Percentiles rank a stretch among this genome's conserved stretches.
Conservation (phyloP, 116 monocot species). For the Cymodocea nodosa region DNA sequence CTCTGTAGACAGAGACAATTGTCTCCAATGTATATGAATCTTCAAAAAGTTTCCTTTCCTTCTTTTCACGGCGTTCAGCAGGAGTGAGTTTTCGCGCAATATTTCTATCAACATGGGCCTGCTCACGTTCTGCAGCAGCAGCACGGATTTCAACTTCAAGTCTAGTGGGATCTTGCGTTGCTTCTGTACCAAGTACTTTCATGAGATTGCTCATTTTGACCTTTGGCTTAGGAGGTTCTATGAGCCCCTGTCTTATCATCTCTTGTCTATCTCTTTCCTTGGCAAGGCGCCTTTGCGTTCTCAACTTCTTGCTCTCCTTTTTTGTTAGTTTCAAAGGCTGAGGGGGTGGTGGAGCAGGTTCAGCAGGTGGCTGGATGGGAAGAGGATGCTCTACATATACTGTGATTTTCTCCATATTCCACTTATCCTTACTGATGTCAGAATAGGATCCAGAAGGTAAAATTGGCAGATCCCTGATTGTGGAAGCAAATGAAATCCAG, state of each 20-base stretch:
- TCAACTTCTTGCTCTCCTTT: conserved; percentile 82
- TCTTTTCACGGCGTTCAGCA: conserved; percentile 85
- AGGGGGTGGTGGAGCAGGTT: conserved; percentile 78
- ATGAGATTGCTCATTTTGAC: conserved; percentile 98
- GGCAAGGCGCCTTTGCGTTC: conserved; percentile 86
- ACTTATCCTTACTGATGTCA: conserved; percentile 26
- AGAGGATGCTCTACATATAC: conserved; percentile 81
- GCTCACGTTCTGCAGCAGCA: conserved; percentile 88
- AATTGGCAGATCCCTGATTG: conserved; percentile 57
- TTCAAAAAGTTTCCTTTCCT: conserved; percentile 88
- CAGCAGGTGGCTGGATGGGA: conserved; percentile 84
- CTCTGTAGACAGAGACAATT: conserved; percentile 73
- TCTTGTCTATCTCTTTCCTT: conserved; percentile 98
- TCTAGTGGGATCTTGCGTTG: conserved; percentile 91
- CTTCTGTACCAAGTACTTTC: conserved; percentile 87
- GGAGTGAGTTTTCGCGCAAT: conserved; percentile 90
- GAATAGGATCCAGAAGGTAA: conserved; percentile 35
- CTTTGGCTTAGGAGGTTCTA: conserved; percentile 88
- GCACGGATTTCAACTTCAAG: conserved; percentile 83
- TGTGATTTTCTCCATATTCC: conserved; percentile 71
- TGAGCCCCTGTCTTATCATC: conserved; percentile 89
- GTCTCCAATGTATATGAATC: conserved; percentile 53
- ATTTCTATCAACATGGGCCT: conserved; percentile 88
- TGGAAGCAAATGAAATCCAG: neutral
- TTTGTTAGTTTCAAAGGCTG: conserved; percentile 91